Base-by-base conservation (phyloP, 495 filamentous ascomycete genomes). In the Parmelia sp. region DNA sequence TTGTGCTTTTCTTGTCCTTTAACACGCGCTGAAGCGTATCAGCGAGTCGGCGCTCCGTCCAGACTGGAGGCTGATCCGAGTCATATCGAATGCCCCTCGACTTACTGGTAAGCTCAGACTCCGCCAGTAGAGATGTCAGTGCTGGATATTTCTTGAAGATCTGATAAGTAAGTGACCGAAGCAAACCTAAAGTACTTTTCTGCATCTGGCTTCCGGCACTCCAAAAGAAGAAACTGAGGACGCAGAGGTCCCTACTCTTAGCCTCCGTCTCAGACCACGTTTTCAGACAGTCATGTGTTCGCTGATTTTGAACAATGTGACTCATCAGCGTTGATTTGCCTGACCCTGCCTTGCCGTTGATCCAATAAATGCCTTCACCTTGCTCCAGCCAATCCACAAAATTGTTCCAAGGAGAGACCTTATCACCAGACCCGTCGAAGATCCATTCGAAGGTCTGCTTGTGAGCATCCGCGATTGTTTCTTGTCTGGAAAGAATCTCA, bases 401-500 rank as follows among this genome's bases (percentile, higher is more conserved):
- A 36, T 36, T 49, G 45, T 49, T 11, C 45, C 45, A 49, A 7
- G 1, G n/a, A 49, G 1, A 23, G n/a, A 27, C 45, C 14, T 6
- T 4, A 7, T 3, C 4, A 4, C 35, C 35, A 10, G 35, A 36
- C 35, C 10, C 10, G 10, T 36, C 35, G 35, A 36, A 36, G 4
- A 36, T 36, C 35, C 35, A 36, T 10, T 36, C 5, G 35, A 36
- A 36, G 5, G 35, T 36, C 35, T 36, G 5, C 5, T 10, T 36
- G 10, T 36, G 35, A 10, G 35, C 35, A 5, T 36, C 35, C 10
- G 35, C 35, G 35, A 36, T 36, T 36, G 35, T 36, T 10, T 36
- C 57, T 17, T 61, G 47, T 11, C 67, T 27, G 11, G 40, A 31
- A 47, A 11, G 55, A n/a, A 56, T 69, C 33, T 56, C 60, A 12